Evolutionary conservation across 805 yeast genomes (phyloP).

Genomic region (Hanseniaspora lachancei): DNA sequence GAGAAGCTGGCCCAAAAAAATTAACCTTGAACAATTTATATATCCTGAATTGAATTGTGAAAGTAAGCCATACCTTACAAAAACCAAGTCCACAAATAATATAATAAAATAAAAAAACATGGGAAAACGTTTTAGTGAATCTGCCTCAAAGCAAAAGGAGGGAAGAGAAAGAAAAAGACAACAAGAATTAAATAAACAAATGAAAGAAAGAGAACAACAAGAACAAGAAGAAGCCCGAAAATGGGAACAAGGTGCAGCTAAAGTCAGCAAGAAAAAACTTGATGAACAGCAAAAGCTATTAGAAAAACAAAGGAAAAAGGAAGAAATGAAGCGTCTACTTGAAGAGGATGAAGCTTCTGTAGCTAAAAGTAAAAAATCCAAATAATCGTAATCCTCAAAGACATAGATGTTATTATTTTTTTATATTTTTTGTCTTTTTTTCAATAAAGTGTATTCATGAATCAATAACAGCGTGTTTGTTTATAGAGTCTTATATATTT

Average conservation of each 20-base stretch:
- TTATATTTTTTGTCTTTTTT: not conserved
- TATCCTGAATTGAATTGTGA: too few species aligned
- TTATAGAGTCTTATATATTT: too few species aligned
- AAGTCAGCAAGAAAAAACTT: conserved; percentile 20
- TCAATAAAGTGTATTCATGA: too few species aligned
- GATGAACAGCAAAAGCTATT: conserved; percentile 25
- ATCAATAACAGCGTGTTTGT: too few species aligned
- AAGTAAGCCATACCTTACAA: not conserved
- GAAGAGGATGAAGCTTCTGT: conserved; percentile 25
- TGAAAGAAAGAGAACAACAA: conserved; percentile 17
- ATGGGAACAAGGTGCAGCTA: conserved; percentile 26
- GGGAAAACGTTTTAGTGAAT: conserved; percentile 29
- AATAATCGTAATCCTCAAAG: not conserved
- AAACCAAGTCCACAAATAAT: not conserved
- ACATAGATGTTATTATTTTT: not conserved
- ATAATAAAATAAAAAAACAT: conserved; percentile 13
- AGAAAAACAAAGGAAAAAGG: conserved; percentile 23
- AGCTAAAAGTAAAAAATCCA: conserved; percentile 18
- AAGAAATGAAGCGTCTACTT: conserved; percentile 24
- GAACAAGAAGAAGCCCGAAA: conserved; percentile 27
- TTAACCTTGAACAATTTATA: too few species aligned
- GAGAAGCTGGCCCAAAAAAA: too few species aligned
- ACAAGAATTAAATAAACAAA: conserved; percentile 22
- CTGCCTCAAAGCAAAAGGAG: conserved; percentile 27
- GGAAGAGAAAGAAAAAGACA: conserved; percentile 27